Evolutionary conservation across 306 rosid genomes (phyloP).

Genomic region (Vigna unguiculata): DNA sequence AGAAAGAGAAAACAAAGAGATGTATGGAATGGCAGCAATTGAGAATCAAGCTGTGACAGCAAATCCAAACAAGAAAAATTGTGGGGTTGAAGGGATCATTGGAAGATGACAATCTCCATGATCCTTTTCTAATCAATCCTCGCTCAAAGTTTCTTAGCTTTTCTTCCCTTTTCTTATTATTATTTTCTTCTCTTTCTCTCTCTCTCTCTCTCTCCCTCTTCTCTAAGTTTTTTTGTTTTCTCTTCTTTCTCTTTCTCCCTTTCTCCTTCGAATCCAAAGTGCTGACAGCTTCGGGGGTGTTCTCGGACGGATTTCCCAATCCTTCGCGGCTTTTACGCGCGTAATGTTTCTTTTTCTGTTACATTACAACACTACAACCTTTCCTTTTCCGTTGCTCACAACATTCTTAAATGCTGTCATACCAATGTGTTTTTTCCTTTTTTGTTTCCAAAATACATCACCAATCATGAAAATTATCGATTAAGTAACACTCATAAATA

Average conservation of each 20-base stretch:
- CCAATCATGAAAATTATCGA: not conserved
- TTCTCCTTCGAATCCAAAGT: constrained; percentile 40
- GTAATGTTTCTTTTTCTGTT: constrained; percentile 35
- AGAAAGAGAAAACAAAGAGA: constrained; percentile 18
- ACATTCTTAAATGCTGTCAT: not conserved
- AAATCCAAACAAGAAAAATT: constrained; percentile 49
- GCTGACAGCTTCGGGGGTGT: constrained; percentile 55
- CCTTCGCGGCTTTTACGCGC: constrained; percentile 63
- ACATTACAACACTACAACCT: not conserved
- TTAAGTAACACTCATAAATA: not conserved
- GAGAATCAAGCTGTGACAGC: constrained; percentile 54
- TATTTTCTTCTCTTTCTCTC: constrained; percentile 10
- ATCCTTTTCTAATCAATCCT: constrained; percentile 38
- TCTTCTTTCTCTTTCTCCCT: constrained; percentile 12
- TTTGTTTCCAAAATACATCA: not conserved
- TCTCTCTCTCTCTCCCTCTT: constrained; percentile 24
- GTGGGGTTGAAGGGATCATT: constrained; percentile 50
- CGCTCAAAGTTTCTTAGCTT: constrained; percentile 30
- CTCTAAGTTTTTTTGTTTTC: not conserved
- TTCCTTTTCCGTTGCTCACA: not conserved
- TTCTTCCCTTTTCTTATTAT: not conserved
- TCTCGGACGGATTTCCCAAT: constrained; percentile 69
- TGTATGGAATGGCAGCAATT: constrained; percentile 48
- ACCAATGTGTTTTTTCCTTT: not conserved
- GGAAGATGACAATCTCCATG: constrained; percentile 58